Conservation (phyloP, 768 basidiomycete species). For the Austroboletus festivus region DNA sequence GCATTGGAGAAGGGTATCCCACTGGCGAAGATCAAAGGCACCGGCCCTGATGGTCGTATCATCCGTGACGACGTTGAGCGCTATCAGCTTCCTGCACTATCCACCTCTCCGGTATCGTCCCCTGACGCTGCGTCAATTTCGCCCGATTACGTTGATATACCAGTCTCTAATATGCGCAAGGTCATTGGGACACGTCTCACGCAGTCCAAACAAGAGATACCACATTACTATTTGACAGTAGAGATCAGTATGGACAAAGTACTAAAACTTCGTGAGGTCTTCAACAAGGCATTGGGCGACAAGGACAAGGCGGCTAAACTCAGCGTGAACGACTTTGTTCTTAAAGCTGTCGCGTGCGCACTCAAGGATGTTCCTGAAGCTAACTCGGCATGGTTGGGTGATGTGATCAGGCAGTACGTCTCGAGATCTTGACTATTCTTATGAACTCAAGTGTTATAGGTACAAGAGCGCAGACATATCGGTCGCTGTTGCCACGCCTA, state of each 20-base stretch:
- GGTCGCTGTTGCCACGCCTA: constrained; percentile 93
- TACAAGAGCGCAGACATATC: constrained; percentile 98
- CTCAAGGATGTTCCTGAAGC: constrained; percentile 94
- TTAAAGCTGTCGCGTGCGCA: constrained; percentile 91
- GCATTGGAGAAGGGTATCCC: constrained; percentile 94
- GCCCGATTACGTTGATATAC: constrained; percentile 83
- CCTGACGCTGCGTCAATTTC: constrained; percentile 49
- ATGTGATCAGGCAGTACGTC: constrained; percentile 88
- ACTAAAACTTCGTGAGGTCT: constrained; percentile 89
- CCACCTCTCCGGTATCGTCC: constrained; percentile 42
- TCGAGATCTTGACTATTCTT: neutral
- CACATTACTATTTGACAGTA: constrained; percentile 95
- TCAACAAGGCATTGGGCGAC: constrained; percentile 84
- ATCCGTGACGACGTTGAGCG: constrained; percentile 92
- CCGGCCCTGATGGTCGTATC: constrained; percentile 93
- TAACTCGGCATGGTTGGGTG: constrained; percentile 97
- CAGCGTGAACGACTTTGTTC: constrained; percentile 96
- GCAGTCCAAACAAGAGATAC: constrained; percentile 92
- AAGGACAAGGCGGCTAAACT: constrained; percentile 91
- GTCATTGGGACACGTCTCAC: constrained; percentile 87
- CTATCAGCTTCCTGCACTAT: constrained; percentile 58
- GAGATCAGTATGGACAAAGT: constrained; percentile 97
- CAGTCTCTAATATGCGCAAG: constrained; percentile 91
- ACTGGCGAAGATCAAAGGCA: constrained; percentile 83
- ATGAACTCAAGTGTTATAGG: constrained; percentile 35